Evolutionary conservation across 129 eudicot species (phyloP), one percentile per base, ranked within the genome.

Genomic region (Saposhnikovia divaricata): DNA sequence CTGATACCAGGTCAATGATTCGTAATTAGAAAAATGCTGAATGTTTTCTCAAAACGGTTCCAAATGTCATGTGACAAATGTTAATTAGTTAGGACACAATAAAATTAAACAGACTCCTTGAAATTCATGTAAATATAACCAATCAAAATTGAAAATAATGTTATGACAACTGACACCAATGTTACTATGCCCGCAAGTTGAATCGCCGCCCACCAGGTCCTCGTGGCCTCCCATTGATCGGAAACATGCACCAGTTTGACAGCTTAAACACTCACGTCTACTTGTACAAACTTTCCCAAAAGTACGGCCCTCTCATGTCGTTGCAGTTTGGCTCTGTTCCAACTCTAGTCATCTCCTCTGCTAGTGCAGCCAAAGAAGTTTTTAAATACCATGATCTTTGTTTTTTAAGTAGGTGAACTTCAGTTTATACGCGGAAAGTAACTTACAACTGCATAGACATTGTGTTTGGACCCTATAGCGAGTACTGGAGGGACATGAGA

Each of bases 361-460:
- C 84, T 9, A 59, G 53, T 2, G 12, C 39, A 39, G 84, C 84
- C 8, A 63, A 81, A 61, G 68, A 75, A 42, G 84, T 81, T 8
- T 16, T 75, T 4, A 53, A 81, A 28, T 59, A 79, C 25, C 80
- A 81, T 34, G 84, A 81, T 39, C 19, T 81, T 3, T 47, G 25
- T 40, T 75, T 81, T n/a, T 31, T 61, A 5, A 11, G 47, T 7
- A 45, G 80, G 45, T 77, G 80, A 13, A 2, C 34, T n/a, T 18
- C 31, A 4, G 47, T 10, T 10, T 71, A 70, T 2, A 28, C 2
- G 1, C 68, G 45, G 18, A 81, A 76, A n/a, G 27, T 81, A 28
- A 57, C 80, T 76, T 76, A 81, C 51, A 68, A 75, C 38, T 80
- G 84, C 23, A 46, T 76, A 45, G 80, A 81, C 34, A 38, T 81